A percentile compares a stretch with the other conserved stretches of the same genome.
Evolutionary conservation across 1,284 basidiomycete species (phyloP).

Genomic region (Cystobasidiaceae sp.): DNA sequence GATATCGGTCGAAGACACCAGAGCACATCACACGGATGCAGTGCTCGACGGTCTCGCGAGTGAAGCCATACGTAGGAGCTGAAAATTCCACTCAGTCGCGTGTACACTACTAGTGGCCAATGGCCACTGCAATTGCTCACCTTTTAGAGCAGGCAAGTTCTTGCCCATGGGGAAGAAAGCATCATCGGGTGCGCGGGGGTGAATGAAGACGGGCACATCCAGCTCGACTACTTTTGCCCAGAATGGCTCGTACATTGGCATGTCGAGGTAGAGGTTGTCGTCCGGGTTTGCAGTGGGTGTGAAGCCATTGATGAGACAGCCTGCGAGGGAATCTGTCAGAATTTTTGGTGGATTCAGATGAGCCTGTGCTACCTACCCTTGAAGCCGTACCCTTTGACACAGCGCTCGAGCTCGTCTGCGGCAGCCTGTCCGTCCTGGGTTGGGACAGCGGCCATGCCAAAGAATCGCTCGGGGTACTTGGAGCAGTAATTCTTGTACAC

Average conservation of each 20-base stretch:
- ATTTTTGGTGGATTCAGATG: not conserved
- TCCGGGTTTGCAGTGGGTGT: not conserved
- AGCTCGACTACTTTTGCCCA: constrained; percentile 5
- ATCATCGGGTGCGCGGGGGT: not conserved
- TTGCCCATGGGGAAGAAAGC: not conserved
- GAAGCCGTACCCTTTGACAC: not conserved
- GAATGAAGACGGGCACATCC: constrained; percentile 7
- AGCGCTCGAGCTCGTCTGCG: not conserved
- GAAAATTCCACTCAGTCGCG: not conserved
- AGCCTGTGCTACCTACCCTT: not conserved
- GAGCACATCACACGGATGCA: constrained; percentile 2
- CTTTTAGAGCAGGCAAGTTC: not conserved
- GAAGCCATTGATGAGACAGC: constrained; percentile 8
- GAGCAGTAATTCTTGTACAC: not conserved
- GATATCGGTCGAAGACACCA: constrained; percentile 6
- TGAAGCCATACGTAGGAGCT: constrained; percentile 4
- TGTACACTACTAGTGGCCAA: not conserved
- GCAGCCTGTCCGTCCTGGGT: constrained; percentile 2
- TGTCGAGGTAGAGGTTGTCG: constrained; percentile 1
- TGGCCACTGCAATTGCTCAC: not conserved
- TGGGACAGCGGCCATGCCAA: constrained; percentile 1
- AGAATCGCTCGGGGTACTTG: not conserved
- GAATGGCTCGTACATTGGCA: constrained; percentile 6
- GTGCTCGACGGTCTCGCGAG: constrained; percentile 2
- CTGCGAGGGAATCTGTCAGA: not conserved